These are phyloP conservation scores for Naganishia cerealis DNA, from an alignment of 1,284 basidiomycete species.

Conservation along the genomic window DNA sequence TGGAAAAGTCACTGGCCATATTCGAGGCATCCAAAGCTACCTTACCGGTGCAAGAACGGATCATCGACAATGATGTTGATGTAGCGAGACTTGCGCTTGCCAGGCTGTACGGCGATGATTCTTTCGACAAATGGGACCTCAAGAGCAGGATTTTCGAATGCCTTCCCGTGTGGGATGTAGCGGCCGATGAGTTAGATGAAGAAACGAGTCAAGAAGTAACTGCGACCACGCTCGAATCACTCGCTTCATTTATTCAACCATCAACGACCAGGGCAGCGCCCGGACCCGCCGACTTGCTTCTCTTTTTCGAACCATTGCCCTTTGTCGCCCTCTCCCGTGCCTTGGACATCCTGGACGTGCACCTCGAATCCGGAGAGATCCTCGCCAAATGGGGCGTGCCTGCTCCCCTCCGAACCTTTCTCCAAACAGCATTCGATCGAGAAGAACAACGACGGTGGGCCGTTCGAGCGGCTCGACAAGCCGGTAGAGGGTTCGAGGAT, in stretches of 20 bases:
- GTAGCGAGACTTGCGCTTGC: constrained; percentile 81
- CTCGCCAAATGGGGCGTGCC: constrained; percentile 80
- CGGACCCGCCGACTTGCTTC: constrained; percentile 68
- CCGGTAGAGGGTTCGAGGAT: constrained; percentile 53
- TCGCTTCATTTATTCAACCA: constrained; percentile 74
- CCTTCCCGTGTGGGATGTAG: constrained; percentile 79
- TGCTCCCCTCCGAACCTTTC: constrained; percentile 76
- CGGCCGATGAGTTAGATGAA: constrained; percentile 56
- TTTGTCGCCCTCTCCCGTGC: constrained; percentile 71
- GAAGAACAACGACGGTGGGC: constrained; percentile 79
- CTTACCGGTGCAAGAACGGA: constrained; percentile 64
- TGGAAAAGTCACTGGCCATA: constrained; percentile 69
- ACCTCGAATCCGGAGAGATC: constrained; percentile 89
- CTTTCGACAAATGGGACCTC: constrained; percentile 68
- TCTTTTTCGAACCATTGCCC: constrained; percentile 78
- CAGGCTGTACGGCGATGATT: constrained; percentile 78
- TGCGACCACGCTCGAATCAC: constrained; percentile 73
- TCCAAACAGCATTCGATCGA: constrained; percentile 69
- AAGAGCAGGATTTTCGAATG: constrained; percentile 93
- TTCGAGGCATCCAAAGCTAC: constrained; percentile 90
- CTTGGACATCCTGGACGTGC: constrained; percentile 85
- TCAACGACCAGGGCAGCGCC: constrained; percentile 63
- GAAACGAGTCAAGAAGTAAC: constrained; percentile 67
- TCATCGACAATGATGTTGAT: constrained; percentile 77
- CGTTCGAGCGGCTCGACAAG: constrained; percentile 75